Evolutionary conservation across 2,329 filamentous ascomycete genomes (phyloP).

Genomic region (Leptographium procerum): DNA sequence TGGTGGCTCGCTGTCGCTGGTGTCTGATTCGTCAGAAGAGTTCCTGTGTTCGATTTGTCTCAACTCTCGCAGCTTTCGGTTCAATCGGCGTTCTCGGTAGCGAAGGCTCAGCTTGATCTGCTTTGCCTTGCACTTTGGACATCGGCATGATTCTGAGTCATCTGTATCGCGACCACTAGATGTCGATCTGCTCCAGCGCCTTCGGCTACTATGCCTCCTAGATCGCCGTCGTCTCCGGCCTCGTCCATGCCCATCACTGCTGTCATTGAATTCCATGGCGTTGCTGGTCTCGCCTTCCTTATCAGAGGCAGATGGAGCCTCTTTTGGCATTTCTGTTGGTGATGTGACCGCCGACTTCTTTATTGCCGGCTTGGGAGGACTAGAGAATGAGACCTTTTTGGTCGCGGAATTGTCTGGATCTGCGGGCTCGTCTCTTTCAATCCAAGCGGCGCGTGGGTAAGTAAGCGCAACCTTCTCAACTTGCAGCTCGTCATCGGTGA

Average conservation of each 20-base stretch:
- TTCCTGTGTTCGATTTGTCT: background rate
- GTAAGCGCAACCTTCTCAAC: constrained; percentile 36
- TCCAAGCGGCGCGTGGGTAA: constrained; percentile 29
- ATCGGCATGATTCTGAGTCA: background rate
- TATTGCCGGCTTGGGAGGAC: constrained; percentile 23
- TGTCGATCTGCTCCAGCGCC: background rate
- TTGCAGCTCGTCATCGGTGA: constrained; percentile 41
- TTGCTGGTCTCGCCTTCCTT: background rate
- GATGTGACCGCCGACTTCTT: constrained; percentile 19
- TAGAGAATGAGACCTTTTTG: constrained; percentile 34
- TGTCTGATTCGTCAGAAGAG: background rate
- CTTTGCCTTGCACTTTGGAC: constrained; percentile 12
- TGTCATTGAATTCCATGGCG: background rate
- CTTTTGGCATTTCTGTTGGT: constrained; percentile 1
- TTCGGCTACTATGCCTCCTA: background rate
- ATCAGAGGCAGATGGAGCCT: background rate
- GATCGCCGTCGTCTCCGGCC: background rate
- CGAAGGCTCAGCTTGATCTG: background rate
- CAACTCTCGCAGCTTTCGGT: background rate
- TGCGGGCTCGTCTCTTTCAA: background rate
- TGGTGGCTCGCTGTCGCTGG: background rate
- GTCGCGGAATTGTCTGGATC: background rate
- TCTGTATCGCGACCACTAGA: background rate
- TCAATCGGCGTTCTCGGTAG: background rate
- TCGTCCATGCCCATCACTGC: background rate